Evolutionary conservation across 1,284 basidiomycete species (phyloP), one percentile per base, ranked within the genome.

Genomic region (Apiotrichum porosum): DNA sequence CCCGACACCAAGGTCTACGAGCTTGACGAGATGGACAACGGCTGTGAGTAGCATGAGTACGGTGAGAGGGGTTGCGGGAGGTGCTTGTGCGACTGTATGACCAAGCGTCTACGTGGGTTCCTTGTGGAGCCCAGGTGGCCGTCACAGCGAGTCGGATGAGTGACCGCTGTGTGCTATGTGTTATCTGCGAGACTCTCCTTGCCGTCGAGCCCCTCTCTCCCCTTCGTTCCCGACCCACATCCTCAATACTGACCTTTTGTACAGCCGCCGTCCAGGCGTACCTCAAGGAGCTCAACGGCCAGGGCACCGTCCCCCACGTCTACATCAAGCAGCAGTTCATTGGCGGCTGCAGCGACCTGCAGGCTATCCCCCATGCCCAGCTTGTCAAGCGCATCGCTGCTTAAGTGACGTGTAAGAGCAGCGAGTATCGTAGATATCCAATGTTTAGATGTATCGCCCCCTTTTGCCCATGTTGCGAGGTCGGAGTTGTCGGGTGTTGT

Each of bases 221-320:
- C 17, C 24, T 37, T 15, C 13, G 14, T 6, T n/a, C 15, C 12
- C 32, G 6, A 33, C 30, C 33, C 19, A 6, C 30, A 34, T 33
- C n/a, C 12, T 12, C n/a, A 13, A 13, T 19, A 36, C 52, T 42
- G 26, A 38, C 46, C 2, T n/a, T n/a, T n/a, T n/a, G n/a, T n/a
- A n/a, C 52, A 71, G 69, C 65, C 42, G 65, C 60, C 21, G 71
- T 74, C 57, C 72, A 74, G 56, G 59, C 54, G 22, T 70, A 72
- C 63, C 65, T 74, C 43, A 60, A 62, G 40, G 37, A 57, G 41
- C 54, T 69, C 37, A 69, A 65, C 51, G 69, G 69, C 37, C 69
- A 72, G 58, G 49, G 65, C 30, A 72, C 72, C 45, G 72, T 74
- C 22, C 72, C 72, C 42, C 65, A 71, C 51, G 60, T 74, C 32